phyloP scores from a whole-genome alignment of 495 filamentous ascomycete genomes.

The Aspergillus indologenus region DNA sequence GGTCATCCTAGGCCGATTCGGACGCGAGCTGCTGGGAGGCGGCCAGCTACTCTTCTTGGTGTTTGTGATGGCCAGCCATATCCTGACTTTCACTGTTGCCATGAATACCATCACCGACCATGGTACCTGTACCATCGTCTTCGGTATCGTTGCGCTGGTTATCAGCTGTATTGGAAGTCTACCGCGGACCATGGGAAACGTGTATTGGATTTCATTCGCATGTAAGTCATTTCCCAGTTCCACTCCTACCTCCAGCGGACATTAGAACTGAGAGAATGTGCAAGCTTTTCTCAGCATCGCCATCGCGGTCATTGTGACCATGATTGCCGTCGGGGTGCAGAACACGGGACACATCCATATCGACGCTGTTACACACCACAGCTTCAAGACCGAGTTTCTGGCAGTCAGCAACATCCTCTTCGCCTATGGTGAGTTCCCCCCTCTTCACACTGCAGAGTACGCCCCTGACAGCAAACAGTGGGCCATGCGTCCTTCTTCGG shows the following conservation, averaged over 20 bases:
- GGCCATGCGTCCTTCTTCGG: slow-evolving; percentile 68
- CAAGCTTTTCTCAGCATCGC: slow-evolving; percentile 34
- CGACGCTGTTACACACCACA: slow-evolving; percentile 27
- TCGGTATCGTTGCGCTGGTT: slow-evolving; percentile 61
- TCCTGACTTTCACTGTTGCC: slow-evolving; percentile 70
- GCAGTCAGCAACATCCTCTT: slow-evolving; percentile 73
- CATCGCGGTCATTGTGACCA: slow-evolving; percentile 58
- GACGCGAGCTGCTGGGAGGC: slow-evolving; percentile 59
- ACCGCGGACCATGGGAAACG: slow-evolving; percentile 59
- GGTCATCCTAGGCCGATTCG: slow-evolving; percentile 60
- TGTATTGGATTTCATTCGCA: slow-evolving; percentile 59
- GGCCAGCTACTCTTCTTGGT: slow-evolving; percentile 61
- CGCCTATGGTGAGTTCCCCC: slow-evolving; percentile 44
- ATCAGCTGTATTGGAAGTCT: slow-evolving; percentile 60
- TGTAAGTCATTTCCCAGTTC: slow-evolving; percentile 28
- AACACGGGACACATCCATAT: slow-evolving; percentile 19
- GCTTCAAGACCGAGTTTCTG: slow-evolving; percentile 48
- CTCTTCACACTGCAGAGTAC: background rate
- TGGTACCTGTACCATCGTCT: slow-evolving; percentile 65
- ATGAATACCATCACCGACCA: slow-evolving; percentile 64
- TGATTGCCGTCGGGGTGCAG: slow-evolving; percentile 61
- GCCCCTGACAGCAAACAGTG: slow-evolving; percentile 31
- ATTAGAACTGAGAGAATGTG: background rate
- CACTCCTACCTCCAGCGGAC: too few species aligned
- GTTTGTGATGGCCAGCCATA: slow-evolving; percentile 71